Evolutionary conservation across 2,329 filamentous ascomycete genomes (phyloP).

Genomic region (Chaetomium olivaceum): DNA sequence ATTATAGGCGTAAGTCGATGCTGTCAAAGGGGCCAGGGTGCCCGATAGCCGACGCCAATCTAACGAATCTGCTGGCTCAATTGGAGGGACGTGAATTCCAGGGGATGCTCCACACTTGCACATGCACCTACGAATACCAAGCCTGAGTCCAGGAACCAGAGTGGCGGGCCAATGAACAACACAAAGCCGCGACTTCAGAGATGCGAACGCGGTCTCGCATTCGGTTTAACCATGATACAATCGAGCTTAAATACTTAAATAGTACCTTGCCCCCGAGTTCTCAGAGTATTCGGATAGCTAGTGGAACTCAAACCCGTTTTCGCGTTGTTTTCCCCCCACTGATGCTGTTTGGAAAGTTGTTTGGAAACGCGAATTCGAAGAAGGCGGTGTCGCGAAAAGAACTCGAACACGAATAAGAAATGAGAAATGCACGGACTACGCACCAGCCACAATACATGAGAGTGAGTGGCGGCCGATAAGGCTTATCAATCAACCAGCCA

Average conservation of each 20-base stretch:
- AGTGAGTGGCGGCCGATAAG: constrained; percentile 17
- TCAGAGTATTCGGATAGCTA: not conserved
- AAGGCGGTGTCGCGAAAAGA: constrained; percentile 16
- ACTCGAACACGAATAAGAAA: constrained; percentile 29
- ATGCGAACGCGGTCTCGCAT: constrained; percentile 17
- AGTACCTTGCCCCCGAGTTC: not conserved
- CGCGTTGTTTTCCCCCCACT: not conserved
- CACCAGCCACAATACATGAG: constrained; percentile 9
- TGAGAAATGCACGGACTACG: constrained; percentile 11
- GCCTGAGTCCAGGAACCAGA: not conserved
- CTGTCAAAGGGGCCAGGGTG: constrained; percentile 17
- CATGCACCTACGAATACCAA: constrained; percentile 3
- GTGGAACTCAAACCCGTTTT: not conserved
- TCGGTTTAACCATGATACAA: not conserved
- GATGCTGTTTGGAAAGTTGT: not conserved
- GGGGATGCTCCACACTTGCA: constrained; percentile 12
- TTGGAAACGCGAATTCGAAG: constrained; percentile 17
- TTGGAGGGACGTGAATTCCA: constrained; percentile 12
- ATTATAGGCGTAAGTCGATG: constrained; percentile 14
- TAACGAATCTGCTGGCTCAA: constrained; percentile 18
- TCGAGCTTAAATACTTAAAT: not conserved
- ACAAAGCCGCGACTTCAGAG: not conserved
- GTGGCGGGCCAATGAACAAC: not conserved
- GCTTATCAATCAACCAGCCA: constrained; percentile 26
- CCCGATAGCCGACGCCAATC: constrained; percentile 18